Percentiles rank a stretch among this genome's conserved stretches.
Conservation (phyloP, 1,284 basidiomycete species). For the Kalmanozyma brasiliensis region DNA sequence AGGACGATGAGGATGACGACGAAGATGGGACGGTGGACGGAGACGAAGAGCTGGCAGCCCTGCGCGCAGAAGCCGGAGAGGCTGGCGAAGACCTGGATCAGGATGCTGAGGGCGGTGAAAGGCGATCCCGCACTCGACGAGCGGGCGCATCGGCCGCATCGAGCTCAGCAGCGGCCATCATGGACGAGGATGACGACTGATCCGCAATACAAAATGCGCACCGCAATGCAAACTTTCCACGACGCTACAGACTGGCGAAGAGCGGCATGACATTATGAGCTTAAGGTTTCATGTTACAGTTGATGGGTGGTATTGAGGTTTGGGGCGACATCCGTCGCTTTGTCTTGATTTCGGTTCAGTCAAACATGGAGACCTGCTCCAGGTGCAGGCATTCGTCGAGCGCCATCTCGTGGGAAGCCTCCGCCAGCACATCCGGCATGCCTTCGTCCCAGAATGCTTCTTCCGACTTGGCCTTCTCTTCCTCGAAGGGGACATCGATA, state of each 20-base stretch:
- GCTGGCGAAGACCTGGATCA: constrained; percentile 44
- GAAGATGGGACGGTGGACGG: constrained; percentile 53
- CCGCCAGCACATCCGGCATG: constrained; percentile 14
- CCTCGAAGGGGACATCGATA: too few relatives aligned
- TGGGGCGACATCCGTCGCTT: too few relatives aligned
- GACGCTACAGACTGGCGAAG: neutral
- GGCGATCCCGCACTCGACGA: constrained; percentile 29
- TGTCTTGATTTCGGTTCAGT: neutral
- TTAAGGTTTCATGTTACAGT: neutral
- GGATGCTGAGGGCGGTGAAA: constrained; percentile 18
- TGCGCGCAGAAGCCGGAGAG: constrained; percentile 50
- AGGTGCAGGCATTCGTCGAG: constrained; percentile 7
- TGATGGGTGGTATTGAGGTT: too few relatives aligned
- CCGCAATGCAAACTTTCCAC: constrained; percentile 2
- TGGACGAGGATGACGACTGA: constrained; percentile 35
- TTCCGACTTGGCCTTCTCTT: neutral
- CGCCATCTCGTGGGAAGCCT: constrained; percentile 12
- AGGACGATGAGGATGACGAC: constrained; percentile 44
- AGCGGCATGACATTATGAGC: neutral
- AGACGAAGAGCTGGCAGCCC: constrained; percentile 61
- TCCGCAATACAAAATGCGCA: neutral
- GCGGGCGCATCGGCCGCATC: constrained; percentile 10
- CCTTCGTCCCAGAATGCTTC: constrained; percentile 16
- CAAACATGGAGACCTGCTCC: neutral
- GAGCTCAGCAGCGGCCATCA: constrained; percentile 15